Conservation (phyloP, 106 monocot genomes). For the Posidonia australis region DNA sequence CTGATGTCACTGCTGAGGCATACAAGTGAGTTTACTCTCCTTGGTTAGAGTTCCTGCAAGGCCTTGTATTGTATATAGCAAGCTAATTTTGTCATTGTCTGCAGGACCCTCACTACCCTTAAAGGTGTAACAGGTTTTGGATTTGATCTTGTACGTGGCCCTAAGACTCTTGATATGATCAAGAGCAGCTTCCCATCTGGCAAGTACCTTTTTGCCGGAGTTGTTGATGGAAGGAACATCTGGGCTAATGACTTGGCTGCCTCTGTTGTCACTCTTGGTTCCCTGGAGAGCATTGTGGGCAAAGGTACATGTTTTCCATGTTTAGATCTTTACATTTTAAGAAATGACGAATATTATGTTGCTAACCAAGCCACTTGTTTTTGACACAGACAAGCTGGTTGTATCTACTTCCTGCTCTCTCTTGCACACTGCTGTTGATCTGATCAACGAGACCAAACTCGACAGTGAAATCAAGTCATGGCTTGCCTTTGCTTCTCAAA, state of each 20-base stretch:
- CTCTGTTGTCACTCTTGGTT: slow-evolving; percentile 31
- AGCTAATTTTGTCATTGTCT: neutral
- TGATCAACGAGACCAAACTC: slow-evolving; percentile 41
- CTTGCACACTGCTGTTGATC: slow-evolving; percentile 43
- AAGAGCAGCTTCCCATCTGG: slow-evolving; percentile 51
- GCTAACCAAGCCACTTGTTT: neutral
- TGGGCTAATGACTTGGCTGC: slow-evolving; percentile 68
- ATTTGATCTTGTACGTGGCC: slow-evolving; percentile 64
- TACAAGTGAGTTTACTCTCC: slow-evolving; percentile 51
- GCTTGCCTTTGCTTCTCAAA: slow-evolving; percentile 77
- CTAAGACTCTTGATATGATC: slow-evolving; percentile 51
- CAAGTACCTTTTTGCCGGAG: slow-evolving; percentile 55
- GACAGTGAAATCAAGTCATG: slow-evolving; percentile 68
- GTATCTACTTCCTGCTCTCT: slow-evolving; percentile 78
- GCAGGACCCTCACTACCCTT: slow-evolving; percentile 43
- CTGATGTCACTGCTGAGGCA: slow-evolving; percentile 68
- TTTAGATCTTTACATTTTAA: neutral
- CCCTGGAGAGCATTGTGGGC: slow-evolving; percentile 53
- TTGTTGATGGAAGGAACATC: slow-evolving; percentile 64
- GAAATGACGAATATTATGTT: too few relatives aligned
- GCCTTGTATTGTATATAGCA: neutral
- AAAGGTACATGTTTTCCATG: slow-evolving; percentile 31
- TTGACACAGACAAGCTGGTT: slow-evolving; percentile 53
- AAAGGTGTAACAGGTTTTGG: slow-evolving; percentile 45
- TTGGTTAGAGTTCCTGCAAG: neutral